Conservation (phyloP, 2,329 filamentous ascomycete species). For the Penicillium expansum region DNA sequence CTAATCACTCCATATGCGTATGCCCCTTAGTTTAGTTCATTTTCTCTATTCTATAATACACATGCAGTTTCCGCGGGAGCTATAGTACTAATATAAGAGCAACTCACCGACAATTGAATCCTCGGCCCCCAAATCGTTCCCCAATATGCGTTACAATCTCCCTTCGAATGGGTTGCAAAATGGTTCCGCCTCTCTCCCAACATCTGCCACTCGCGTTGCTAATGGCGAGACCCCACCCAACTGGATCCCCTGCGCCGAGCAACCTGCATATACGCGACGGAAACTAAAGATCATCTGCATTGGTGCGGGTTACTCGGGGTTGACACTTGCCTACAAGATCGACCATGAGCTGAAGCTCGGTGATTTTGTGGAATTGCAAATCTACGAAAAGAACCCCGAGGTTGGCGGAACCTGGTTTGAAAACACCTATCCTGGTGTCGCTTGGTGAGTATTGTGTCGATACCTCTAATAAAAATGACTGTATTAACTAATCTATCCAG, state of each 20-base stretch:
- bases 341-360: conserved; percentile 13
- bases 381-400: conserved; percentile 15
- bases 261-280: background rate
- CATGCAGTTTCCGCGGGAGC: no score
- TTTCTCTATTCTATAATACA: background rate
- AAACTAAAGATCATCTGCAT: conserved; percentile 15
- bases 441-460: conserved; percentile 16
- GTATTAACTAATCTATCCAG: background rate
- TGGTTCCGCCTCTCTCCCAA: background rate
- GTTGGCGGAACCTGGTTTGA: conserved; percentile 17
- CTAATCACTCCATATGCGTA: no score
- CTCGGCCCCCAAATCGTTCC: background rate
- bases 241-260: background rate
- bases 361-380: conserved; percentile 8
- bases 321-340: conserved; percentile 23
- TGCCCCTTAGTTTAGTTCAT: background rate
- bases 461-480: background rate
- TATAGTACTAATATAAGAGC: background rate
- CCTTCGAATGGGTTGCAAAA: background rate
- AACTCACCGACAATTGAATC: background rate
- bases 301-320: conserved; percentile 22
- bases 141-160: background rate
- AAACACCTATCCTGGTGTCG: conserved; percentile 28
- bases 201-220: background rate
- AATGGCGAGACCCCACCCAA: background rate